These are phyloP conservation scores for Pyrenophora seminiperda DNA, from an alignment of 2,329 filamentous ascomycete species.

Conservation along the genomic window DNA sequence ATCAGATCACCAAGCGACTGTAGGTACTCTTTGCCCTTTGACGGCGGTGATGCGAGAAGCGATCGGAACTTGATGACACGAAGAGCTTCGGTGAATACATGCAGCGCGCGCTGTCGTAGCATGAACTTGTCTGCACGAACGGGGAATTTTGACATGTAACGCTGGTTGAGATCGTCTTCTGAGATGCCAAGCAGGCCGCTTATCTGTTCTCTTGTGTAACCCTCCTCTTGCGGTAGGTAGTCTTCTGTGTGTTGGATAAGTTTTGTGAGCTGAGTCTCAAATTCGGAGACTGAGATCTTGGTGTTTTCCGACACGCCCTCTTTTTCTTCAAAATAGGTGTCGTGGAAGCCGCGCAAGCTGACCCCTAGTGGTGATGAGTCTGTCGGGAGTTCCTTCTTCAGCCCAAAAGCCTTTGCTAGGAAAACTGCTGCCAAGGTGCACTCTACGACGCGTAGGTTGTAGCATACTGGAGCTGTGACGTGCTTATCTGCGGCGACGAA, in stretches of 20 bases:
- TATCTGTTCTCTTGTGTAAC: constrained; percentile 88
- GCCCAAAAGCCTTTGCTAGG: constrained; percentile 62
- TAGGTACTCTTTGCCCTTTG: constrained; percentile 68
- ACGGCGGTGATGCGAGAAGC: constrained; percentile 62
- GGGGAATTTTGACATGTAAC: constrained; percentile 86
- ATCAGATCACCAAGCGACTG: constrained; percentile 77
- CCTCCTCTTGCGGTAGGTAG: constrained; percentile 76
- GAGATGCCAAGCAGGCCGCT: constrained; percentile 71
- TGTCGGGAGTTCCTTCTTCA: constrained; percentile 66
- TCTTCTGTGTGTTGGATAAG: constrained; percentile 72
- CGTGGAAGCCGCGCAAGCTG: constrained; percentile 85
- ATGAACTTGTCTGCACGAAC: constrained; percentile 87
- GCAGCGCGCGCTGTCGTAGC: constrained; percentile 82
- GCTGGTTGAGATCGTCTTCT: constrained; percentile 72
- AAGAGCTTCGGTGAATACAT: constrained; percentile 88
- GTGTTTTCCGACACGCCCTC: constrained; percentile 56
- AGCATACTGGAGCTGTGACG: constrained; percentile 89
- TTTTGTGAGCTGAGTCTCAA: constrained; percentile 69
- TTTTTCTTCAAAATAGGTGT: constrained; percentile 71
- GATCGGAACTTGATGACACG: constrained; percentile 84
- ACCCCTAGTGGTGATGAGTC: constrained; percentile 84
- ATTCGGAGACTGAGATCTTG: constrained; percentile 51
- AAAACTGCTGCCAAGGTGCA: constrained; percentile 83
- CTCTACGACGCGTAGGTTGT: constrained; percentile 96
- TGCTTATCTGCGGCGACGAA: constrained; percentile 95